Base-by-base conservation (phyloP, 495 filamentous ascomycete genomes). In the Lindgomyces ingoldianus region DNA sequence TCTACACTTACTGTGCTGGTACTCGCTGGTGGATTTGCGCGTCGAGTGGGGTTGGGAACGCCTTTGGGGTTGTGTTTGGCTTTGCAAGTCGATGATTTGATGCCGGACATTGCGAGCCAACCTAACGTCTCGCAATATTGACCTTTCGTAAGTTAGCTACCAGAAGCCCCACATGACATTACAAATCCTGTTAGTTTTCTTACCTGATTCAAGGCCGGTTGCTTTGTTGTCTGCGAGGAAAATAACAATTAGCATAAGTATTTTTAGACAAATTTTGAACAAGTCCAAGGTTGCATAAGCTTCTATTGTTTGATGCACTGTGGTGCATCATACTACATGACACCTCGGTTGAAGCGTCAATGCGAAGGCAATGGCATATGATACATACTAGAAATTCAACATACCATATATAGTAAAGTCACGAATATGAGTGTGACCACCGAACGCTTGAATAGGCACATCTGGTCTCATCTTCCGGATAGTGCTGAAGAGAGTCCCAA, bases 151-250 rank as follows among this genome's bases (percentile, higher is more conserved):
- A 77, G 22, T 76, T 73, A 42, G 85, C 81, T 52, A 97, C 87
- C 8, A 91, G 93, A 84, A 93, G 82, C 78, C 91, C 96, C 4
- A 94, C 94, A 57, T 96, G 86, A 19, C 93, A 96, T 76, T 97
- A 94, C 82, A 96, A 91, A 74, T 96, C 97, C 2, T 91, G 83
- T 16, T n/a, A n/a, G n/a, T n/a, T n/a, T n/a, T 39, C 33, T 39
- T 39, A 39, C 33, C 95, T 92, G 71, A 89, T 91, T 30, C 91
- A 11, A 98, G 76, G 0, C 85, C 94, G 60, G 87, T 88, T 0
- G 93, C 87, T 65, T 87, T 89, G 45, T 81, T 79, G 73, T 98
- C 94, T 39, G 33, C 6, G 6, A 39, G 33, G 33, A 39, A 39
- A 39, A 14, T n/a, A n/a, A n/a, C n/a, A n/a, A n/a, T n/a, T n/a